These are phyloP conservation scores for Tylopilus balloui DNA, from an alignment of 768 basidiomycete species.

Conservation along the genomic window DNA sequence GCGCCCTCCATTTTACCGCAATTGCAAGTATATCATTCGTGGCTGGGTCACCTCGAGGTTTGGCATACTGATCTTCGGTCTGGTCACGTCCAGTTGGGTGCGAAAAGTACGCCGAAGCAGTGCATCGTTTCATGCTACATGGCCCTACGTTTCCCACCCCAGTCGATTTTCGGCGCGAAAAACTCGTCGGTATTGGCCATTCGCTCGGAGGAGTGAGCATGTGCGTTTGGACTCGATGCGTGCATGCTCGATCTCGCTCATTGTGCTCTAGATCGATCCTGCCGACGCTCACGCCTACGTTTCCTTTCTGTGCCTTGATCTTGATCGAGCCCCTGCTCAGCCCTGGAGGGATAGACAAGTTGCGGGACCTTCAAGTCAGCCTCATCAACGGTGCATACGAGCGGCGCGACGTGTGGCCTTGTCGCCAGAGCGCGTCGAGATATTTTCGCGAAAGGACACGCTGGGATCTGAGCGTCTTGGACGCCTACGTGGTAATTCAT, in stretches of 20 bases:
- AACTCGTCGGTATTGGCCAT: conserved; percentile 62
- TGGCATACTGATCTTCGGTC: not conserved
- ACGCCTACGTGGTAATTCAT: conserved; percentile 48
- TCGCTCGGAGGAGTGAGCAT: conserved; percentile 64
- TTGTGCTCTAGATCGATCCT: conserved; percentile 43
- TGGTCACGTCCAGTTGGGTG: conserved; percentile 48
- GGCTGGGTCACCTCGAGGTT: not conserved
- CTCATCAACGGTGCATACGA: conserved; percentile 47
- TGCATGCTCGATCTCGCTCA: not conserved
- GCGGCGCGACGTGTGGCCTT: conserved; percentile 51
- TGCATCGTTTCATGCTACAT: conserved; percentile 50
- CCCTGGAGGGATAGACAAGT: conserved; percentile 41
- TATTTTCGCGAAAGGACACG: conserved; percentile 35
- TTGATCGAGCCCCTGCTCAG: conserved; percentile 65
- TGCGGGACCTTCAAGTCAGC: conserved; percentile 36
- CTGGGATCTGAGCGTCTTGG: conserved; percentile 54
- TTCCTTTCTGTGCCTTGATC: conserved; percentile 49
- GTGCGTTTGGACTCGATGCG: conserved; percentile 33
- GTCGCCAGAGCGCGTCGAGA: conserved; percentile 37
- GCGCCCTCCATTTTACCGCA: conserved; percentile 39
- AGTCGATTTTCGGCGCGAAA: conserved; percentile 47
- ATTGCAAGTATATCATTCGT: conserved; percentile 36
- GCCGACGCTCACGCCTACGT: conserved; percentile 41
- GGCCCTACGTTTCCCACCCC: conserved; percentile 36
- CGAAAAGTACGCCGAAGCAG: conserved; percentile 56